These are phyloP conservation scores for Acanthamoeba triangularis DNA, from an alignment of 208 protist species.

Conservation along the genomic window DNA sequence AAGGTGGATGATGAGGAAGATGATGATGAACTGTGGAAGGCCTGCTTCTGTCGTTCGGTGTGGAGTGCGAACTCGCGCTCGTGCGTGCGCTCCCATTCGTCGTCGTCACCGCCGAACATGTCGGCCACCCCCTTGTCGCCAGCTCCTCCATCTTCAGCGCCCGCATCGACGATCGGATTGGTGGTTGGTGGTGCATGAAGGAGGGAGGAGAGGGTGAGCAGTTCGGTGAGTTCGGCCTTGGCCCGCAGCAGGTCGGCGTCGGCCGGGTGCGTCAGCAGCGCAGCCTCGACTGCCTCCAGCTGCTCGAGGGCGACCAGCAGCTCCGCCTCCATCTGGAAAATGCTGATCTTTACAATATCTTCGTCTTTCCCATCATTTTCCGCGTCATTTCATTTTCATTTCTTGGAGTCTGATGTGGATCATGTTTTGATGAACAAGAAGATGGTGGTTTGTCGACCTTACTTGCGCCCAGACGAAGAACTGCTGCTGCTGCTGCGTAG, in stretches of 20 bases:
- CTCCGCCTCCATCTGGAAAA: background rate
- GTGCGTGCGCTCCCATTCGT: constrained; percentile 20
- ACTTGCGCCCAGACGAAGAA: too few species aligned
- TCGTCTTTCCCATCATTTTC: too few species aligned
- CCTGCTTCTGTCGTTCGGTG: background rate
- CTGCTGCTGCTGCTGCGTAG: background rate
- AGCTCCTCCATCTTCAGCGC: background rate
- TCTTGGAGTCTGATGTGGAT: too few species aligned
- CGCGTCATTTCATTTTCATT: too few species aligned
- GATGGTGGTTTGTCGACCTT: too few species aligned
- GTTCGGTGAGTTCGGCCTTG: background rate
- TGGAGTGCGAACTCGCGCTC: background rate
- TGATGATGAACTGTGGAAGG: background rate
- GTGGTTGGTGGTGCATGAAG: background rate
- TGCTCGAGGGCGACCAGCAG: constrained; percentile 13
- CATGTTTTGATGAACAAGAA: too few species aligned
- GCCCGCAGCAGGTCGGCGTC: constrained; percentile 6
- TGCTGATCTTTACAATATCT: too few species aligned
- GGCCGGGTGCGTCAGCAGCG: background rate
- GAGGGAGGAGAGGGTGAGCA: constrained; percentile 6
- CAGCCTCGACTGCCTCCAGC: background rate
- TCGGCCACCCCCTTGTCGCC: background rate
- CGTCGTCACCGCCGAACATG: constrained; percentile 6
- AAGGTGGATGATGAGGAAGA: background rate
- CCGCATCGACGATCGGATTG: background rate